These are phyloP conservation scores for Emericellopsis terricola DNA, from an alignment of 495 filamentous ascomycete species.

Conservation along the genomic window DNA sequence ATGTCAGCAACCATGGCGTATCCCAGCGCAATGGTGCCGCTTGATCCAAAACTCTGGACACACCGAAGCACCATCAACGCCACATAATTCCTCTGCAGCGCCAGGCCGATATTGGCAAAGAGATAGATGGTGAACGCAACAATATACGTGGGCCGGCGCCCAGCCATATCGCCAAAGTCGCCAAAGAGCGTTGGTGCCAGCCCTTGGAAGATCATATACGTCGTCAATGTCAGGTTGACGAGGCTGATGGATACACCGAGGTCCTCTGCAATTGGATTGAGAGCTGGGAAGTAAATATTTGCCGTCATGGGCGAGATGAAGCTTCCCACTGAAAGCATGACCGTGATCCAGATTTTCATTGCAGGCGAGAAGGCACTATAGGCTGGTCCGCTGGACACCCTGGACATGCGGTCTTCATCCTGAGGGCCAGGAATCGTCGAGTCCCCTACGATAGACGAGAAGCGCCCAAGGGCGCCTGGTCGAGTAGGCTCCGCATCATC, in stretches of 20 bases:
- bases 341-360: conserved; percentile 42
- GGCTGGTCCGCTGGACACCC: conserved; percentile 18
- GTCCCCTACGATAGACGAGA: no score
- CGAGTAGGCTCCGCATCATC: no score
- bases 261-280: conserved; percentile 36
- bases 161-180: conserved; percentile 39
- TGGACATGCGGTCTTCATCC: conserved; percentile 10
- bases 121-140: conserved; percentile 39
- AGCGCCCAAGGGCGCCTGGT: no score
- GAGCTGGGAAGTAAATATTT: conserved; percentile 65
- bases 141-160: conserved; percentile 41
- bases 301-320: conserved; percentile 60
- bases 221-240: conserved; percentile 51
- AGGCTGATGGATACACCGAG: conserved; percentile 37
- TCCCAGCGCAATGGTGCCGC: conserved; percentile 35
- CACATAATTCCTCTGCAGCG: conserved; percentile 39
- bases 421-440: not conserved
- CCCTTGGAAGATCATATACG: conserved; percentile 46
- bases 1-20: conserved; percentile 47
- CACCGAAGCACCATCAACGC: conserved; percentile 43
- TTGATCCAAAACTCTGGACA: conserved; percentile 43
- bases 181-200: conserved; percentile 40
- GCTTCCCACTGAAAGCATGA: conserved; percentile 43
- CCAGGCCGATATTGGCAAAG: conserved; percentile 44
- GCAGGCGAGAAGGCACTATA: conserved; percentile 38